Conservation (phyloP, 2,329 filamentous ascomycete genomes). For the Talaromyces sp. region DNA sequence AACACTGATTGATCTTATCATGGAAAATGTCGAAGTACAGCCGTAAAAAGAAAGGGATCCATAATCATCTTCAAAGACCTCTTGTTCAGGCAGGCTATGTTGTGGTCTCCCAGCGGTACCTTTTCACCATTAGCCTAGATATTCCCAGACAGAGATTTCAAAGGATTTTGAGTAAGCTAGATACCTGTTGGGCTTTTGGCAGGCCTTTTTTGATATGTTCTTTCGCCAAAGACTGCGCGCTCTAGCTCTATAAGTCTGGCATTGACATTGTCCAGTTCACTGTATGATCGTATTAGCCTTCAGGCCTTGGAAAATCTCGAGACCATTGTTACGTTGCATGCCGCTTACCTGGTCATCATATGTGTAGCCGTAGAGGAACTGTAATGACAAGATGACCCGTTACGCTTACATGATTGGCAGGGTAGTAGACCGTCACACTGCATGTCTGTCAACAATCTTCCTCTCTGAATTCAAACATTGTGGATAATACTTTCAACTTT, state of each 20-base stretch:
- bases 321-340: not conserved
- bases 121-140: too few species aligned
- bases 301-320: too few species aligned
- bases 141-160: too few species aligned
- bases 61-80: too few species aligned
- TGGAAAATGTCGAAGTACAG: too few species aligned
- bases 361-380: conserved; percentile 8
- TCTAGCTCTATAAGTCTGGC: conserved; percentile 13
- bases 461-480: not conserved
- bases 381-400: conserved; percentile 7
- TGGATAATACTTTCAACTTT: conserved; percentile 7
- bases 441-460: not conserved
- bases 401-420: conserved; percentile 12
- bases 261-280: conserved; percentile 12
- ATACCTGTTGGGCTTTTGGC: too few species aligned
- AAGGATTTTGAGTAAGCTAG: too few species aligned
- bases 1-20: too few species aligned
- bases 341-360: conserved; percentile 3
- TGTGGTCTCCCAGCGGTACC: too few species aligned
- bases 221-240: conserved; percentile 14
- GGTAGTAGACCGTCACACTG: conserved; percentile 13
- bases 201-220: conserved; percentile 7
- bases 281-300: not conserved
- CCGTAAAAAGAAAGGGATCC: too few species aligned
- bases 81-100: too few species aligned